Base-by-base conservation (phyloP, 371 early-diverging fungal species). In the Mortierella sp. region DNA sequence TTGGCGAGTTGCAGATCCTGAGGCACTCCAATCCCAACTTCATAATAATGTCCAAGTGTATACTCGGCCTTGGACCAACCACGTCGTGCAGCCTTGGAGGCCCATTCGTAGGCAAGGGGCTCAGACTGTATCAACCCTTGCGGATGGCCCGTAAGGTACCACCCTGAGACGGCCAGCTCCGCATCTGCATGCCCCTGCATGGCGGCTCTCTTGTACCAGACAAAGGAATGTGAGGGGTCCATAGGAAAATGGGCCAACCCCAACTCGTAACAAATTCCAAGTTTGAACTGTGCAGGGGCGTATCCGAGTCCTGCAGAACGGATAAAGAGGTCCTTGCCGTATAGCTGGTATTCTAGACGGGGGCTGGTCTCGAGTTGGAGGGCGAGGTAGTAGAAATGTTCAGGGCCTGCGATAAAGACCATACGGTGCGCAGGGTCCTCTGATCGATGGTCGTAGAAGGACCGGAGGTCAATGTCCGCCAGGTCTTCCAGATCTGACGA, bases 81-180 rank as follows among this genome's bases (percentile, higher is more conserved):
- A 81, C 93, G 90, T 63, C 93, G 93, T 12, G 97, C 96, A 4
- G 99, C 97, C 75, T 94, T 93, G 60, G 93, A 89, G 29, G 97
- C 97, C 97, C 98, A 98, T 75, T 93, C 89, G 87, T 95, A 99
- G 12, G 99, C 99, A 76, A 96, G 93, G 21, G 93, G 91, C 82
- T 99, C 98, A 32, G 94, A 94, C 72, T 93, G 95, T 21, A 89
- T 89, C 32, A 97, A 81, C 0, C 95, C 89, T 49, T 91, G 91
- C n/a, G 96, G 95, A 32, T 90, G 88, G 16, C 99, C 99, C 3
- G 97, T 96, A 12, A 99, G 87, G 82, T 98, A 99, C 98, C 99
- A 99, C 6, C 97, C 97, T 10, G 97, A 95, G 35, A 99, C 90
- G 7, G 97, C 97, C 75, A 99, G 93, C 89, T 97, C 95, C 55